Base-by-base conservation (phyloP, 257 asterid genomes). In the Petrea volubilis region DNA sequence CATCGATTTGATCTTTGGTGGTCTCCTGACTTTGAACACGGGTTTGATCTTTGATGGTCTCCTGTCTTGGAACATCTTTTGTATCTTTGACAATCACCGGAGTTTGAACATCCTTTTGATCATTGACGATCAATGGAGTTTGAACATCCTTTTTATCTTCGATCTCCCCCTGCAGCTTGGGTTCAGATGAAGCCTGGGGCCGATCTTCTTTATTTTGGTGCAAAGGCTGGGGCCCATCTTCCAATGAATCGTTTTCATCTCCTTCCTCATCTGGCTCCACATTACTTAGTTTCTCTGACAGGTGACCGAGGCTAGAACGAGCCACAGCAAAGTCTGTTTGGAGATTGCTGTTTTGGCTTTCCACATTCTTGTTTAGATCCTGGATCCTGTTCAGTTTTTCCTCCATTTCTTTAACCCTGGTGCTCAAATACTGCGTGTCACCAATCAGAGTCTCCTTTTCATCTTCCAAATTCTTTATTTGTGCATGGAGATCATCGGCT, bases 221-320 rank as follows among this genome's bases (percentile, higher is more conserved):
- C 17, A 36, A 6, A 8, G 60, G 25, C 31, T 57, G 57, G 5
- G 68, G 59, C 63, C 41, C 77, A 1, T 64, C 74, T 70, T 65
- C 70, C 0, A 68, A 51, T 20, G 80, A 67, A 8, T 15, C 18
- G 29, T 25, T 17, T 38, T 68, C 63, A 15, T 79, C 86, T 0
- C 14, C 60, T 24, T 85, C 94, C 44, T 85, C 87, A 23, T 86
- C 95, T 18, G 91, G 92, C 78, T 77, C 87, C 12, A 90, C 86
- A 13, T 51, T 80, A 38, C 71, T 71, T 10, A 94, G 80, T 60
- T 83, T 89, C 75, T 85, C 86, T 2, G 93, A 86, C 59, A 94
- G 78, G 13, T 82, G 84, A 43, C 67, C 69, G 11, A 94, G 93
- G 68, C 81, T 91, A 3, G 82, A 70, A 49, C 79, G 79, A 11